A percentile compares a stretch with the other conserved stretches of the same genome.
Evolutionary conservation across 169 alveolate species (phyloP).

Genomic region (Eimeria necatrix): DNA sequence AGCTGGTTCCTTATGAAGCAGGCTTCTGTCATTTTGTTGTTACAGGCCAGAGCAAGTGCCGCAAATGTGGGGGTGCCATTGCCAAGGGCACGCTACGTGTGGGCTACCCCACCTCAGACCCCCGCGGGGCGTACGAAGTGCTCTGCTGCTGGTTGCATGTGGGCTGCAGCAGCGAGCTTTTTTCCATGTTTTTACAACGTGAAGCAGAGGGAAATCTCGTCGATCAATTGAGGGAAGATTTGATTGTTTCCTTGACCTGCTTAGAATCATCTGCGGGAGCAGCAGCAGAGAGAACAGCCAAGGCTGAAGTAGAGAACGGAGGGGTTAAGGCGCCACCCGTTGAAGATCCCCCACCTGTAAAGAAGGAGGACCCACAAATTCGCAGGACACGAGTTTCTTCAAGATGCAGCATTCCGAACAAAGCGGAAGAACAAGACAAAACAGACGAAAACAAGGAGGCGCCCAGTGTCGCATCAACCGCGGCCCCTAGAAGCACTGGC

Average conservation of each 20-base stretch:
- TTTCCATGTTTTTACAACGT: conserved; percentile 14
- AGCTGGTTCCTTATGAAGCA: background rate
- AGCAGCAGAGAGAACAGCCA: conserved; percentile 24
- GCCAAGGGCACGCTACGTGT: conserved; percentile 77
- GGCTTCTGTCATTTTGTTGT: background rate
- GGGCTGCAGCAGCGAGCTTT: conserved; percentile 75
- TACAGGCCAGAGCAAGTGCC: conserved; percentile 81
- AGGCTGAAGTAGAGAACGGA: conserved; percentile 19
- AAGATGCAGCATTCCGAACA: background rate
- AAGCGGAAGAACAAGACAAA: background rate
- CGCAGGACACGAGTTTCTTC: conserved; percentile 49
- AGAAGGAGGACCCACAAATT: background rate
- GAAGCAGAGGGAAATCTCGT: background rate
- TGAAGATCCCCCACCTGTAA: background rate
- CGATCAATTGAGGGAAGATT: conserved; percentile 42
- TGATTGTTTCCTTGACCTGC: background rate
- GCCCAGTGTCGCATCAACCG: conserved; percentile 23
- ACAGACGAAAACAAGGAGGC: conserved; percentile 15
- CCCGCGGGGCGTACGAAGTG: conserved; percentile 82
- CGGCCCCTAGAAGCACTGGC: conserved; percentile 13
- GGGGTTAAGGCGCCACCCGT: background rate
- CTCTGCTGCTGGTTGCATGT: conserved; percentile 83
- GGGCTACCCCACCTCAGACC: conserved; percentile 83
- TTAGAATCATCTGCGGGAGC: conserved; percentile 5
- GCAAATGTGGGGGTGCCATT: conserved; percentile 80